phyloP scores from a whole-genome alignment of 2,329 filamentous ascomycete genomes.

The Ceratocystis huliohia region DNA sequence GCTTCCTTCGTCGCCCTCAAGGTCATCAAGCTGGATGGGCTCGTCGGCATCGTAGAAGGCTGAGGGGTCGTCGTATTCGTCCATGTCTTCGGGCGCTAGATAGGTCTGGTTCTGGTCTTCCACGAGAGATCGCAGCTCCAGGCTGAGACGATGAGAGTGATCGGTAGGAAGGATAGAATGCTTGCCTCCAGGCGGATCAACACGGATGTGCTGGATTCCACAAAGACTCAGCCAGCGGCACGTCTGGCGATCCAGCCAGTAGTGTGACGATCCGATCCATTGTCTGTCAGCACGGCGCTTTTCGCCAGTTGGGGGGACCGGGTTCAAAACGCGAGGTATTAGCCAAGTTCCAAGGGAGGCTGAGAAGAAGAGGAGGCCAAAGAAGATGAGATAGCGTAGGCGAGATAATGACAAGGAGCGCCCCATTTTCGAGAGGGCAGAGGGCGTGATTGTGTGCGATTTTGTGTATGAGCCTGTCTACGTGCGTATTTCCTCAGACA shows the following conservation, averaged over 20 bases:
- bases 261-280: slow-evolving; percentile 60
- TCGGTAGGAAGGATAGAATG: slow-evolving; percentile 25
- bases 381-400: slow-evolving; percentile 34
- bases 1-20: slow-evolving; percentile 24
- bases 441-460: background rate
- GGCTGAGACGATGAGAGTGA: slow-evolving; percentile 23
- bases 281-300: slow-evolving; percentile 48
- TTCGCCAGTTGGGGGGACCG: slow-evolving; percentile 47
- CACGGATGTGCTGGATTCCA: slow-evolving; percentile 59
- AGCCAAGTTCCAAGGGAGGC: slow-evolving; percentile 39
- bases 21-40: slow-evolving; percentile 25
- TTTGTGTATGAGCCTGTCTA: no score
- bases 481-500: background rate
- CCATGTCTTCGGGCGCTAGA: slow-evolving; percentile 21
- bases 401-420: slow-evolving; percentile 30
- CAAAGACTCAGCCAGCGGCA: slow-evolving; percentile 73
- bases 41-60: slow-evolving; percentile 22
- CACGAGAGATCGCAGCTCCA: slow-evolving; percentile 28
- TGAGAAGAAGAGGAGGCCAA: slow-evolving; percentile 30
- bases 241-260: slow-evolving; percentile 61
- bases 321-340: slow-evolving; percentile 46
- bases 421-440: background rate
- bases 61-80: slow-evolving; percentile 25
- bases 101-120: background rate
- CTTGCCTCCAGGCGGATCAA: slow-evolving; percentile 37